Evolutionary conservation across 805 yeast species (phyloP).

Genomic region (Zygotorulaspora danielsina): DNA sequence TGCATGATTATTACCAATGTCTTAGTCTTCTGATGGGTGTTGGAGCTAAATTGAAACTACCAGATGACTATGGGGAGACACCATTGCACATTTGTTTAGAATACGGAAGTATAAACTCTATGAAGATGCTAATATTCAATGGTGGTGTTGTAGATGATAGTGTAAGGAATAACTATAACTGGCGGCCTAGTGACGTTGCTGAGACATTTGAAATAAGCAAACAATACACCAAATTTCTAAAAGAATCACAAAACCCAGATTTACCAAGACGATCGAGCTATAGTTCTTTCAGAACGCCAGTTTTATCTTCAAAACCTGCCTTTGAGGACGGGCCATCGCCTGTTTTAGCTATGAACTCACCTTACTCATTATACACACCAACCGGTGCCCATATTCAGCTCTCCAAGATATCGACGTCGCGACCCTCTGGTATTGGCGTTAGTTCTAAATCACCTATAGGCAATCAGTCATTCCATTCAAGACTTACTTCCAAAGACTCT

Average conservation of each 20-base stretch:
- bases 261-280: constrained; percentile 19
- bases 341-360: constrained; percentile 24
- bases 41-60: constrained; percentile 71
- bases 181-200: constrained; percentile 61
- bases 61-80: constrained; percentile 72
- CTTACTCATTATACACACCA: constrained; percentile 19
- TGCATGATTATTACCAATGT: constrained; percentile 57
- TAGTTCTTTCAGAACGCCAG: constrained; percentile 28
- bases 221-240: constrained; percentile 35
- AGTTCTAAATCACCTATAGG: constrained; percentile 18
- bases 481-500: constrained; percentile 15
- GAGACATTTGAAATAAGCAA: constrained; percentile 48
- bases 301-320: constrained; percentile 21
- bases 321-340: constrained; percentile 34
- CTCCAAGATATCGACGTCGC: constrained; percentile 25
- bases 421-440: constrained; percentile 20
- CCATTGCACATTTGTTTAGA: constrained; percentile 81
- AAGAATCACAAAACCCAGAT: constrained; percentile 20
- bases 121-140: constrained; percentile 46
- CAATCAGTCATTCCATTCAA: constrained; percentile 18
- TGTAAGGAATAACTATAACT: constrained; percentile 52
- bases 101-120: constrained; percentile 56
- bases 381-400: constrained; percentile 18
- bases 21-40: constrained; percentile 60
- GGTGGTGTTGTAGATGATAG: constrained; percentile 46